Percentiles rank a stretch among this genome's conserved stretches.
Evolutionary conservation across 371 early-diverging fungal genomes (phyloP).

Genomic region (Mucor velutinosus): DNA sequence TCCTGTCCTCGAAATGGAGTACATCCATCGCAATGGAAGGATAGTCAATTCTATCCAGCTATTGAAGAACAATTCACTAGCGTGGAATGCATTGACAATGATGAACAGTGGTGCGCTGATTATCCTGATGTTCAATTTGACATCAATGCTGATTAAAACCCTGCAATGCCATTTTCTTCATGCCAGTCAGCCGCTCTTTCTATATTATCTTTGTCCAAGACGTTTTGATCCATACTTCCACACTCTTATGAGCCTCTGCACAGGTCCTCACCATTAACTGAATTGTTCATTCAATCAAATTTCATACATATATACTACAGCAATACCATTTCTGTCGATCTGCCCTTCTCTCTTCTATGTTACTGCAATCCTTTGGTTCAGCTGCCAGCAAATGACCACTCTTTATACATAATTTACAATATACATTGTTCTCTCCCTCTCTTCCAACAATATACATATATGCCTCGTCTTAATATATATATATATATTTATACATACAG

Average conservation of each 20-base stretch:
- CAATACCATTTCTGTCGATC: background rate
- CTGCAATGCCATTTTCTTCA: background rate
- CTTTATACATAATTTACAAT: background rate
- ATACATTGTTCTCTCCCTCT: background rate
- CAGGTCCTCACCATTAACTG: background rate
- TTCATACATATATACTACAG: background rate
- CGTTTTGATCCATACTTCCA: background rate
- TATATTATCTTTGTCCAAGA: background rate
- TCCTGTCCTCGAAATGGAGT: slow-evolving; percentile 31
- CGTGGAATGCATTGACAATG: background rate
- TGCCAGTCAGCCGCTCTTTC: background rate
- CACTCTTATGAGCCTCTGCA: background rate
- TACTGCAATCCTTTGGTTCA: background rate
- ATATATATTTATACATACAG: too few species aligned
- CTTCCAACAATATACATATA: background rate
- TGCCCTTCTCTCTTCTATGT: background rate
- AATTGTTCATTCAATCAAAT: too few species aligned
- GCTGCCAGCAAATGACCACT: background rate
- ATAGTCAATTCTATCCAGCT: background rate
- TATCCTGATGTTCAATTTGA: background rate
- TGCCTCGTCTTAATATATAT: background rate
- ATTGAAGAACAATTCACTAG: background rate
- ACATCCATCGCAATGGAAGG: slow-evolving; percentile 32
- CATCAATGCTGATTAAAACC: background rate
- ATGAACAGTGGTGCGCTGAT: background rate